Conservation (phyloP, 805 yeast genomes). For the Pichia eremophila region DNA sequence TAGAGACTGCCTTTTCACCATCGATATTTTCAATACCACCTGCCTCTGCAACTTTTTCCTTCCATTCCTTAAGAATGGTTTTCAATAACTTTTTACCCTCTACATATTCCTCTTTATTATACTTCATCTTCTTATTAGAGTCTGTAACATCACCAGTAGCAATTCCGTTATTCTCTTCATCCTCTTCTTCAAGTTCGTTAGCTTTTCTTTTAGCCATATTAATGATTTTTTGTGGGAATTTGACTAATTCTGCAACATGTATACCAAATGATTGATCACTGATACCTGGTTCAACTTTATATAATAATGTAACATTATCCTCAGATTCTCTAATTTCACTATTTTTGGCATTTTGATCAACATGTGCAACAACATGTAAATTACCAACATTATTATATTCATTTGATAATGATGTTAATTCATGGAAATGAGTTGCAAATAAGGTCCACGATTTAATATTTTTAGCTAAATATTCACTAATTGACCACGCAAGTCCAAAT, state of each 20-base stretch:
- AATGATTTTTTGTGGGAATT: conserved; percentile 83
- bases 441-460: conserved; percentile 69
- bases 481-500: conserved; percentile 96
- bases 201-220: conserved; percentile 95
- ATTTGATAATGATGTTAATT: conserved; percentile 71
- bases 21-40: conserved; percentile 34
- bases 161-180: conserved; percentile 22
- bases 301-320: conserved; percentile 75
- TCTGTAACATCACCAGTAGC: not conserved
- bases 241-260: conserved; percentile 93
- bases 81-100: conserved; percentile 48
- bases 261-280: conserved; percentile 96
- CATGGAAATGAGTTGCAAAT: conserved; percentile 98
- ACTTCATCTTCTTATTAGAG: conserved; percentile 38
- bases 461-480: conserved; percentile 72
- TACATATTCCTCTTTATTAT: conserved; percentile 41
- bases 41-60: conserved; percentile 33
- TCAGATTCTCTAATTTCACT: conserved; percentile 26
- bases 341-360: conserved; percentile 36
- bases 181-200: conserved; percentile 60
- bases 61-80: conserved; percentile 46
- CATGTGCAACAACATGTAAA: conserved; percentile 88
- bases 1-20: conserved; percentile 22
- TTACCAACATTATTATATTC: conserved; percentile 59
- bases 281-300: conserved; percentile 93